Conservation (phyloP, 306 rosid genomes). For the Vicia sativa region DNA sequence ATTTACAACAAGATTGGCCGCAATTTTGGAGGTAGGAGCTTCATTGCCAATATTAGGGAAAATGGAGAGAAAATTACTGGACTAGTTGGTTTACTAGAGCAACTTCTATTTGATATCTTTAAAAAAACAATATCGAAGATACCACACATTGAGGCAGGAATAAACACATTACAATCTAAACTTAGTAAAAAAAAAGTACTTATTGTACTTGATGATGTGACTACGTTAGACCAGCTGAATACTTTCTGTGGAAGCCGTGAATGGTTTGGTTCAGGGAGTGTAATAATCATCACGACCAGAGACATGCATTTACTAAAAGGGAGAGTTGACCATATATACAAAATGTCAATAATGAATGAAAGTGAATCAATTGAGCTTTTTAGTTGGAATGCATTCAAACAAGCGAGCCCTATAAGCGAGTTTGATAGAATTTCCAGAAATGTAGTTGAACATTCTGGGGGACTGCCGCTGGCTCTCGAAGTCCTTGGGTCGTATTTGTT, state of each 20-base stretch:
- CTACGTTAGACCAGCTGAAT: neutral
- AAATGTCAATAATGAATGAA: neutral
- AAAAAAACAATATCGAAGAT: neutral
- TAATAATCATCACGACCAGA: neutral
- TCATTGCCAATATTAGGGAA: neutral
- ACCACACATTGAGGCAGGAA: neutral
- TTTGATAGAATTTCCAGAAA: neutral
- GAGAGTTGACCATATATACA: neutral
- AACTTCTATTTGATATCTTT: neutral
- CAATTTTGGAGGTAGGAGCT: constrained; percentile 14
- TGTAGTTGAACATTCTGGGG: neutral
- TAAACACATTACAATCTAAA: neutral
- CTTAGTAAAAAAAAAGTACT: neutral
- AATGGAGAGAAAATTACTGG: neutral
- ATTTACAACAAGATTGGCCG: constrained; percentile 9
- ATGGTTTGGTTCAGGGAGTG: neutral
- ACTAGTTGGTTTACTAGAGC: constrained; percentile 13
- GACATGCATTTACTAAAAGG: neutral
- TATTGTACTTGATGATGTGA: neutral
- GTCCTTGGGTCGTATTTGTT: neutral
- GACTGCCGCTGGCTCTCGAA: neutral
- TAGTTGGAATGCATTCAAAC: neutral
- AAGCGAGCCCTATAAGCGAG: neutral
- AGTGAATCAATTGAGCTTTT: neutral
- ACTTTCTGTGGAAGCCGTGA: neutral